Evolutionary conservation across 805 yeast species (phyloP).

Genomic region (Clavispora vitiphila): DNA sequence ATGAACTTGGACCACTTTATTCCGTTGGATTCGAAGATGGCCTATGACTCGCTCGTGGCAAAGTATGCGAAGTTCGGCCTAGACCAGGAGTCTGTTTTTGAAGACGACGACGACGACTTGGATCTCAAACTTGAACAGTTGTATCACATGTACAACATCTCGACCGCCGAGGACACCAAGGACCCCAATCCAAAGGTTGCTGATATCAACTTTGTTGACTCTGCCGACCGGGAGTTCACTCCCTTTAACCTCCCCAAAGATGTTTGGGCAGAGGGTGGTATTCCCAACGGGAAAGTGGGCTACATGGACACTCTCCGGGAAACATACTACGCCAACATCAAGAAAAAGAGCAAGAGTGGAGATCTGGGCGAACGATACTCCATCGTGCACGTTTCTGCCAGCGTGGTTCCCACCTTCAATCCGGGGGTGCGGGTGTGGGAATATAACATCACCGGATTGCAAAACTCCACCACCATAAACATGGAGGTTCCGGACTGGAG

Average conservation of each 20-base stretch:
- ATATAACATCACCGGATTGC: conserved; percentile 62
- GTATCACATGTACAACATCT: conserved; percentile 4
- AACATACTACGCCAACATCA: conserved; percentile 44
- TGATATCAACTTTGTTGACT: conserved; percentile 12
- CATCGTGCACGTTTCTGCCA: conserved; percentile 63
- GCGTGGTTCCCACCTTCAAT: conserved; percentile 79
- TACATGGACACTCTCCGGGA: conserved; percentile 60
- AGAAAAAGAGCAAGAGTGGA: conserved; percentile 42
- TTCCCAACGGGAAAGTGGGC: conserved; percentile 59
- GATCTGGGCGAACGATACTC: conserved; percentile 54
- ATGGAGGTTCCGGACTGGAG: conserved; percentile 49
- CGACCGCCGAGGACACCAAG: conserved; percentile 4
- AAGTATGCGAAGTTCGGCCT: conserved; percentile 12
- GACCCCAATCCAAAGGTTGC: too few relatives aligned
- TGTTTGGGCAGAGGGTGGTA: conserved; percentile 48
- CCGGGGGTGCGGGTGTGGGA: conserved; percentile 86
- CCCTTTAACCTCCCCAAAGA: conserved; percentile 13
- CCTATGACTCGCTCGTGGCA: conserved; percentile 48
- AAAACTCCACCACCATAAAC: conserved; percentile 9
- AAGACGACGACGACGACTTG: conserved; percentile 6
- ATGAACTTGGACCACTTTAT: conserved; percentile 87
- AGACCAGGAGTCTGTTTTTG: conserved; percentile 2
- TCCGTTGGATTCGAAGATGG: conserved; percentile 66
- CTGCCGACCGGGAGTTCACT: conserved; percentile 15
- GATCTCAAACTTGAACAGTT: conserved; percentile 6